These are phyloP conservation scores for Venturia aucupariae DNA, from an alignment of 2,329 filamentous ascomycete genomes.

Conservation along the genomic window DNA sequence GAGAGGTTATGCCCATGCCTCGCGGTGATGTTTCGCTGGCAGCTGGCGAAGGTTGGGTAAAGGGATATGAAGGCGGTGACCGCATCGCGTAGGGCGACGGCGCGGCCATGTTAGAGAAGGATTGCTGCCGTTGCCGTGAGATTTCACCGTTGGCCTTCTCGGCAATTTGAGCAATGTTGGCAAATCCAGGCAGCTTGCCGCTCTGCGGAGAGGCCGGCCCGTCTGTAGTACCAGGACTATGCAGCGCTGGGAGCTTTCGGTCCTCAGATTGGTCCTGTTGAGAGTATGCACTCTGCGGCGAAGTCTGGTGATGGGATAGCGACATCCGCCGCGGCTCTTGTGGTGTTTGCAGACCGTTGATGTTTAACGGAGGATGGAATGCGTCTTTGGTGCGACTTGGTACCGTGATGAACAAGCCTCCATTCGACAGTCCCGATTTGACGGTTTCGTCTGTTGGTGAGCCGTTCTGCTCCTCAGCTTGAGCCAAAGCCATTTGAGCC, in stretches of 20 bases:
- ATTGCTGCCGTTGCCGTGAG: background rate
- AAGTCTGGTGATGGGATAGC: background rate
- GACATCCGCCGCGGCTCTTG: background rate
- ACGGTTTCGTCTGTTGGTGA: background rate
- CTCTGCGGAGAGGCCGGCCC: slow-evolving; percentile 7
- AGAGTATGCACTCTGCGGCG: background rate
- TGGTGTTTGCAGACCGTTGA: background rate
- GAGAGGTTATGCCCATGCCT: slow-evolving; percentile 20
- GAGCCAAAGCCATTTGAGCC: background rate
- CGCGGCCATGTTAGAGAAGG: background rate
- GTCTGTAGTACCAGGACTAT: slow-evolving; percentile 25
- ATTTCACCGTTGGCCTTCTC: slow-evolving; percentile 8
- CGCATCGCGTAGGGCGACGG: background rate
- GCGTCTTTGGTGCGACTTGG: background rate
- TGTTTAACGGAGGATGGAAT: background rate
- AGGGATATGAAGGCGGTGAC: slow-evolving; percentile 22
- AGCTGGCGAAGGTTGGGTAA: slow-evolving; percentile 29
- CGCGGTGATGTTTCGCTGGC: slow-evolving; percentile 21
- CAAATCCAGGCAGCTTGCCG: slow-evolving; percentile 9
- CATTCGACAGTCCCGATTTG: background rate
- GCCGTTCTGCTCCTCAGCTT: background rate
- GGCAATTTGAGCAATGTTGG: slow-evolving; percentile 11
- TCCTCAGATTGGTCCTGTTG: slow-evolving; percentile 13
- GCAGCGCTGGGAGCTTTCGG: slow-evolving; percentile 28
- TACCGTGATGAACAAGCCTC: background rate